Evolutionary conservation across 202 grass and related monocot species (phyloP).

Genomic region (Carex arenaria): DNA sequence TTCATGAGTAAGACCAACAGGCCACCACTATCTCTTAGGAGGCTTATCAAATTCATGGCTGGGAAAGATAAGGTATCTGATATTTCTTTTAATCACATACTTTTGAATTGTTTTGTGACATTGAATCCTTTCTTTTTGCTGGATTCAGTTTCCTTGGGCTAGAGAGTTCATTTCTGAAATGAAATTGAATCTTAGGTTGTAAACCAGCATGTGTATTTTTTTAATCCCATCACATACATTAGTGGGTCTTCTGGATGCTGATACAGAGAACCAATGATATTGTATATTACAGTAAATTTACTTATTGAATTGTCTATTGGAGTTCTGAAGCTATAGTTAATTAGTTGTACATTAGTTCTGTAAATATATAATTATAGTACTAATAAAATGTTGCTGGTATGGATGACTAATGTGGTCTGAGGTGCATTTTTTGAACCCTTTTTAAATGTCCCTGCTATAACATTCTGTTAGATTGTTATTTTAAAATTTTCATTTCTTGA

Average conservation of each 20-base stretch:
- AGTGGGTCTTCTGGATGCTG: not conserved
- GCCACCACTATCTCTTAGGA: conserved; percentile 56
- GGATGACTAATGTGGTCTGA: not conserved
- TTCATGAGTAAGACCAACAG: conserved; percentile 84
- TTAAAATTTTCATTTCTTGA: no score
- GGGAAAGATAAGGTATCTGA: conserved; percentile 43
- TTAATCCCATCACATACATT: not conserved
- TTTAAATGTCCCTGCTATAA: not conserved
- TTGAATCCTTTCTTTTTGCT: not conserved
- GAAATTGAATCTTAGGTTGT: not conserved
- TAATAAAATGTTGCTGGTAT: not conserved
- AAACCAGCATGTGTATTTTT: not conserved
- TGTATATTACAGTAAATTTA: not conserved
- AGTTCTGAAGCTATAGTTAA: no score
- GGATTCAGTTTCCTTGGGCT: not conserved
- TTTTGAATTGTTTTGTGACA: not conserved
- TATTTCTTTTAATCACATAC: not conserved
- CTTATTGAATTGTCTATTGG: no score
- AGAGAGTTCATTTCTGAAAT: not conserved
- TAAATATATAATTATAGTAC: not conserved
- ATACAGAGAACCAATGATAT: not conserved
- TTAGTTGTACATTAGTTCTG: not conserved
- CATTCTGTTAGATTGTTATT: not conserved
- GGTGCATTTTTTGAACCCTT: not conserved
- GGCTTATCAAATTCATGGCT: conserved; percentile 62